Conservation (phyloP, 2,329 filamentous ascomycete species). For the Microascus cirrosus region DNA sequence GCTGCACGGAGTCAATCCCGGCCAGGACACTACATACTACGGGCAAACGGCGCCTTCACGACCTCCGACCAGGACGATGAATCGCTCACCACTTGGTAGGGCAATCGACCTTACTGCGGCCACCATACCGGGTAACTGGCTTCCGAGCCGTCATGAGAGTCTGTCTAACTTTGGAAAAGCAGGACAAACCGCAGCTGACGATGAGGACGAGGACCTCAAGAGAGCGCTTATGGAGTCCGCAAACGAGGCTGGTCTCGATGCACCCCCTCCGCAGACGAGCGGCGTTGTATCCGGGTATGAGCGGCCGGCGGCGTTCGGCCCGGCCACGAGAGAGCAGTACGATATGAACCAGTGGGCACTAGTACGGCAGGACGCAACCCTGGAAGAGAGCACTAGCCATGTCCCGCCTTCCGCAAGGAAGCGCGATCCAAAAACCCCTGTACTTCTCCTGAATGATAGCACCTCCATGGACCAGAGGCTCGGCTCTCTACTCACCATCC, state of each 20-base stretch:
- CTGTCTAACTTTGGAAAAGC: conserved; percentile 2
- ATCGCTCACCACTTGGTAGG: conserved; percentile 43
- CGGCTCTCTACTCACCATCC: conserved; percentile 44
- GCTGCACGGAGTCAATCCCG: conserved; percentile 28
- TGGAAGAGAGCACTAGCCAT: conserved; percentile 18
- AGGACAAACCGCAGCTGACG: conserved; percentile 9
- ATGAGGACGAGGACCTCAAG: conserved; percentile 45
- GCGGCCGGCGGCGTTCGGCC: conserved; percentile 33
- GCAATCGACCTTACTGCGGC: conserved; percentile 35
- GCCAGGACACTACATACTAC: conserved; percentile 17
- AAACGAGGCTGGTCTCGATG: conserved; percentile 33
- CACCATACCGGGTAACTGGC: conserved; percentile 26
- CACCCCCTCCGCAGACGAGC: conserved; percentile 32
- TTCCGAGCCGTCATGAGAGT: not conserved
- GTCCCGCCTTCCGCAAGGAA: conserved; percentile 6
- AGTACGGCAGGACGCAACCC: conserved; percentile 27
- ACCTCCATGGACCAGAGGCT: conserved; percentile 28
- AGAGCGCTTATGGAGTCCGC: conserved; percentile 45
- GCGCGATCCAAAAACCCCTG: conserved; percentile 27
- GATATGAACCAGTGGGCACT: conserved; percentile 47
- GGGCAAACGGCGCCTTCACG: conserved; percentile 40
- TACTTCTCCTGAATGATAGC: conserved; percentile 34
- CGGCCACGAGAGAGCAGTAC: conserved; percentile 44
- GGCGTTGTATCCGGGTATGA: conserved; percentile 29
- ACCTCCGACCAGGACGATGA: conserved; percentile 49